Evolutionary conservation across 129 eudicot genomes (phyloP).

Genomic region (Logfia minima): DNA sequence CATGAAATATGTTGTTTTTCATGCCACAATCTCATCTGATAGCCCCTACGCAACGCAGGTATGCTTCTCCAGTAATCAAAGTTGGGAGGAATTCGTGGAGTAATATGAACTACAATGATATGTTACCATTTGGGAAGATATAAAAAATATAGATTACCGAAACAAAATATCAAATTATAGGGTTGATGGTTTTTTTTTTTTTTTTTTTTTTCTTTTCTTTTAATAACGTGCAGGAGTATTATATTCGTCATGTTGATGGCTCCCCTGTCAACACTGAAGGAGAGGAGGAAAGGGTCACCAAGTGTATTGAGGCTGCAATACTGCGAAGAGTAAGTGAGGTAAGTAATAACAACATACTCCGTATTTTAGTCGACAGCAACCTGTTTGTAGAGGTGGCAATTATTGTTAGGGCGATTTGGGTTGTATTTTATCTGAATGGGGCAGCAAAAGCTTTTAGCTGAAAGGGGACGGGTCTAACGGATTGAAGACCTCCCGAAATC

Average conservation of each 20-base stretch:
- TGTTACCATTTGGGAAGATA: not conserved
- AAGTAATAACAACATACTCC: not conserved
- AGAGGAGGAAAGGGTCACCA: conserved; percentile 82
- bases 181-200: not conserved
- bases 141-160: not conserved
- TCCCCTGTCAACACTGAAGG: conserved; percentile 61
- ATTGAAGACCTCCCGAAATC: not conserved
- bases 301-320: conserved; percentile 90
- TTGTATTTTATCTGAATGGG: not conserved
- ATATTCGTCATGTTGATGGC: conserved; percentile 79
- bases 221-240: conserved; percentile 62
- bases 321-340: conserved; percentile 90
- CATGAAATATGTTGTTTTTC: conserved; percentile 90
- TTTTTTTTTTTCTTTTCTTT: not conserved
- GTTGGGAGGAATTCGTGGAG: not conserved
- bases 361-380: not conserved
- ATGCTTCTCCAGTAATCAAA: conserved; percentile 1
- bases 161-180: not conserved
- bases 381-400: not conserved
- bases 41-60: conserved; percentile 90
- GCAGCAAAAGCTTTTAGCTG: not conserved
- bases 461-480: not conserved
- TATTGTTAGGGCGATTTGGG: not conserved
- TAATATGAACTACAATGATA: not conserved
- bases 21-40: conserved; percentile 79